Percentiles rank a stretch among this genome's conserved stretches.
Conservation (phyloP, 129 eudicot species). For the Kitagawia praeruptora region DNA sequence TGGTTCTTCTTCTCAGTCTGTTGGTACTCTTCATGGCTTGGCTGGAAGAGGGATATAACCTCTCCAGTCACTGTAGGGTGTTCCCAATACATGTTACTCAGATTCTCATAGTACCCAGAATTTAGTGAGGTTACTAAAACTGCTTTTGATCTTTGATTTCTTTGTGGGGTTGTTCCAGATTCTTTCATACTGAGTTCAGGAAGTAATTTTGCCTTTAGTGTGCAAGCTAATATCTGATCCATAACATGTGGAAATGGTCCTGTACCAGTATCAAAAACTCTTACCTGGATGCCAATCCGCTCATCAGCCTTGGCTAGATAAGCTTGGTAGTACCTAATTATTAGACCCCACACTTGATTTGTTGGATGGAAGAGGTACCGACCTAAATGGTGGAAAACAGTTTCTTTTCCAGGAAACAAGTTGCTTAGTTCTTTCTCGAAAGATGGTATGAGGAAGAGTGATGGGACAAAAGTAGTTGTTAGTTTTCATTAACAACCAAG, state of each 20-base stretch:
- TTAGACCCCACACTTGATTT: slow-evolving; percentile 29
- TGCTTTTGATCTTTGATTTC: slow-evolving; percentile 17
- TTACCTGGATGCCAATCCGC: slow-evolving; percentile 28
- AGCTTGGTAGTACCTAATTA: slow-evolving; percentile 24
- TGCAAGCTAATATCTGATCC: slow-evolving; percentile 25
- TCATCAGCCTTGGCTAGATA: slow-evolving; percentile 29
- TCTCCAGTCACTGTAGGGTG: slow-evolving; percentile 26
- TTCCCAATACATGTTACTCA: slow-evolving; percentile 21
- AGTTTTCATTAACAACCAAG: slow-evolving; percentile 25
- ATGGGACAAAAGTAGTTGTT: slow-evolving; percentile 29
- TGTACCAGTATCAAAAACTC: slow-evolving; percentile 15
- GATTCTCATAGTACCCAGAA: slow-evolving; percentile 21
- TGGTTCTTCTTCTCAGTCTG: slow-evolving; percentile 15
- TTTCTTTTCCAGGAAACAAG: slow-evolving; percentile 25
- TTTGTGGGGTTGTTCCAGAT: neutral
- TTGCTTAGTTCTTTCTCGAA: slow-evolving; percentile 22
- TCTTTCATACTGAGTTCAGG: slow-evolving; percentile 17
- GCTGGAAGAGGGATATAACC: slow-evolving; percentile 15
- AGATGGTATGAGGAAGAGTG: slow-evolving; percentile 28
- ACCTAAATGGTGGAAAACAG: slow-evolving; percentile 25
- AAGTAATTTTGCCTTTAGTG: slow-evolving; percentile 16
- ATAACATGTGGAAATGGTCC: slow-evolving; percentile 18
- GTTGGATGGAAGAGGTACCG: slow-evolving; percentile 31
- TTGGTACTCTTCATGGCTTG: slow-evolving; percentile 25
- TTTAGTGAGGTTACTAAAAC: slow-evolving; percentile 23